phyloP scores from a whole-genome alignment of 108 stramenopile genomes.

The Fistulifera solaris region DNA sequence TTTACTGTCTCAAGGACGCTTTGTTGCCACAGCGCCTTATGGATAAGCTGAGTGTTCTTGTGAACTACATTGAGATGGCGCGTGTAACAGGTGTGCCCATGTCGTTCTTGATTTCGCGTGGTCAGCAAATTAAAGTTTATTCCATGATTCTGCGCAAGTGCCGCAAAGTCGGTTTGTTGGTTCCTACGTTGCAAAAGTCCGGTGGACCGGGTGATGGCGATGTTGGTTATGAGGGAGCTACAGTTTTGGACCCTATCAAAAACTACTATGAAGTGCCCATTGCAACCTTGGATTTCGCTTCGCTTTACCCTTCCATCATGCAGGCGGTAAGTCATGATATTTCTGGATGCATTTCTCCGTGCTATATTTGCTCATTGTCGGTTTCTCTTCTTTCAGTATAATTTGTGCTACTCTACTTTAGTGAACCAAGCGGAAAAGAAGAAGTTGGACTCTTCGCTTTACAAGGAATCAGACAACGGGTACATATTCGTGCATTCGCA shows the following conservation, averaged over 20 bases:
- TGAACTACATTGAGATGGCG: constrained; percentile 99
- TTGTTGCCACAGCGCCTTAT: constrained; percentile 90
- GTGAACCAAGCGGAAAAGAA: constrained; percentile 62
- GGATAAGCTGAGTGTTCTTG: constrained; percentile 94
- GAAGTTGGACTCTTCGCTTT: constrained; percentile 53
- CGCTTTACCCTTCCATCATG: constrained; percentile 99
- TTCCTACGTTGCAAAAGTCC: constrained; percentile 86
- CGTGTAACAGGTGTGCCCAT: constrained; percentile 98
- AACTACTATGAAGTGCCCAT: constrained; percentile 97
- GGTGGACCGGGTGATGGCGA: constrained; percentile 45
- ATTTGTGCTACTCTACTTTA: constrained; percentile 97
- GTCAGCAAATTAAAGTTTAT: constrained; percentile 99
- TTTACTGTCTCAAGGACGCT: constrained; percentile 99
- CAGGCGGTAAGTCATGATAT: constrained; percentile 45
- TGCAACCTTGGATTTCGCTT: constrained; percentile 99
- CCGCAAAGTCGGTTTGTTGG: constrained; percentile 76
- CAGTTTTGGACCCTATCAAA: constrained; percentile 97
- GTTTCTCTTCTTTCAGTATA: constrained; percentile 36
- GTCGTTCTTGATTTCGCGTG: constrained; percentile 90
- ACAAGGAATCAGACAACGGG: constrained; percentile 88
- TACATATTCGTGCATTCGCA: constrained; percentile 87
- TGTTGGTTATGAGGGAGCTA: constrained; percentile 95
- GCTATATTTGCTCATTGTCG: background rate
- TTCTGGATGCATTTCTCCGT: background rate
- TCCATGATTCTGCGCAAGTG: constrained; percentile 97